Percentiles rank a stretch among this genome's conserved stretches.
Evolutionary conservation across 306 rosid species (phyloP).

Genomic region (Notholithocarpus densiflorus): DNA sequence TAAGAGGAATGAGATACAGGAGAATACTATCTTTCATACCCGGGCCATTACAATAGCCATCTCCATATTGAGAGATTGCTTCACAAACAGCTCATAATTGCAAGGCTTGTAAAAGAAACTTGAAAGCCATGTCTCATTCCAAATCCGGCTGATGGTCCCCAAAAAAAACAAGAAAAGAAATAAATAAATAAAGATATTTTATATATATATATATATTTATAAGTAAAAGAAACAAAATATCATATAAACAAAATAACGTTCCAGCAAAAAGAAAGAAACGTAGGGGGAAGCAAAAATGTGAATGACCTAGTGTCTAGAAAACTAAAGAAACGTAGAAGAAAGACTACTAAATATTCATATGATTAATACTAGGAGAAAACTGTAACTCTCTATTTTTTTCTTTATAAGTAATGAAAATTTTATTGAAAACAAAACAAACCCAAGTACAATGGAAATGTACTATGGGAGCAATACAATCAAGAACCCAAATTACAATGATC

Average conservation of each 20-base stretch:
- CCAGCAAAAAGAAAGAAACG: not conserved
- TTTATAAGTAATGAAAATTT: too few relatives aligned
- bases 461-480: too few relatives aligned
- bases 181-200: too few relatives aligned
- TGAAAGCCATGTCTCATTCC: conserved; percentile 98
- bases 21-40: conserved; percentile 52
- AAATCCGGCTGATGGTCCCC: conserved; percentile 76
- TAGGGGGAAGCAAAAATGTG: not conserved
- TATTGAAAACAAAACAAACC: too few relatives aligned
- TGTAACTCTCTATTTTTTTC: not conserved
- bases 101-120: conserved; percentile 98
- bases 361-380: not conserved
- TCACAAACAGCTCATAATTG: conserved; percentile 96
- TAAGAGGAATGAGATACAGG: conserved; percentile 2
- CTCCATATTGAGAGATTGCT: conserved; percentile 99
- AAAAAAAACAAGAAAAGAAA: conserved; percentile 3
- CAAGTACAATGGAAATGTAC: too few relatives aligned
- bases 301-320: not conserved
- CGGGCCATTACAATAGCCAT: conserved; percentile 98
- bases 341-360: not conserved
- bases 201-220: not conserved
- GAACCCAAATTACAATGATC: too few relatives aligned
- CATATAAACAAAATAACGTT: conserved; percentile 6
- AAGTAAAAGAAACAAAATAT: conserved; percentile 11
- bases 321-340: not conserved